These are phyloP conservation scores for Ambrosia hybrid DNA, from an alignment of 140 eudicot species.

Conservation along the genomic window DNA sequence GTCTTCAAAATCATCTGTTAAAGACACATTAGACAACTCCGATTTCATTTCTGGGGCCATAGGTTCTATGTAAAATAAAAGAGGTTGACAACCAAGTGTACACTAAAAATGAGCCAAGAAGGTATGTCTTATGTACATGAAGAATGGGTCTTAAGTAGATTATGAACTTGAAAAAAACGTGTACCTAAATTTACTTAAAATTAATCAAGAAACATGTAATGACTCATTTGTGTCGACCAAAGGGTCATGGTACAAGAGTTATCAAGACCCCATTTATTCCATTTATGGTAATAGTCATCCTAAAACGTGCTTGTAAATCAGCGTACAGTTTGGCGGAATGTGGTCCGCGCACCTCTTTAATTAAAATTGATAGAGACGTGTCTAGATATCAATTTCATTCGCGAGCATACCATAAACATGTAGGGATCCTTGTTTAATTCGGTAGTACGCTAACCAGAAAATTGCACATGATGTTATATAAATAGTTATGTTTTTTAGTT, in stretches of 20 bases:
- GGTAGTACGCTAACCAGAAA: conserved; percentile 16
- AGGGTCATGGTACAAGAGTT: conserved; percentile 18
- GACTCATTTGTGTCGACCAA: conserved; percentile 12
- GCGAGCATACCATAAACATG: conserved; percentile 25
- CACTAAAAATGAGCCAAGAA: neutral
- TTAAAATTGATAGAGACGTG: neutral
- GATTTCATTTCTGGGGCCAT: conserved; percentile 29
- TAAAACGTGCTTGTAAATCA: conserved; percentile 19
- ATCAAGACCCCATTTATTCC: conserved; percentile 4
- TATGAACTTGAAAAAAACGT: conserved; percentile 23
- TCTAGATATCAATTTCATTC: conserved; percentile 23
- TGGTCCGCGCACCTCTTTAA: conserved; percentile 1
- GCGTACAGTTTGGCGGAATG: conserved; percentile 14
- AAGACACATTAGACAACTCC: conserved; percentile 22
- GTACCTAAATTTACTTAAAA: conserved; percentile 25
- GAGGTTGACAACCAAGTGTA: conserved; percentile 11
- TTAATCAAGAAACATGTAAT: conserved; percentile 22
- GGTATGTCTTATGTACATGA: conserved; percentile 23
- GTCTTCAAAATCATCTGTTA: conserved; percentile 30
- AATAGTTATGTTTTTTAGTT: neutral
- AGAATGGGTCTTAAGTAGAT: conserved; percentile 34
- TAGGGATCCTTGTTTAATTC: conserved; percentile 22
- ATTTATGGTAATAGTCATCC: conserved; percentile 15
- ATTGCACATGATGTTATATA: conserved; percentile 18
- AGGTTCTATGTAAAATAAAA: neutral